These are phyloP conservation scores for Trichoderma semiorbis DNA, from an alignment of 2,329 filamentous ascomycete species.

Conservation along the genomic window DNA sequence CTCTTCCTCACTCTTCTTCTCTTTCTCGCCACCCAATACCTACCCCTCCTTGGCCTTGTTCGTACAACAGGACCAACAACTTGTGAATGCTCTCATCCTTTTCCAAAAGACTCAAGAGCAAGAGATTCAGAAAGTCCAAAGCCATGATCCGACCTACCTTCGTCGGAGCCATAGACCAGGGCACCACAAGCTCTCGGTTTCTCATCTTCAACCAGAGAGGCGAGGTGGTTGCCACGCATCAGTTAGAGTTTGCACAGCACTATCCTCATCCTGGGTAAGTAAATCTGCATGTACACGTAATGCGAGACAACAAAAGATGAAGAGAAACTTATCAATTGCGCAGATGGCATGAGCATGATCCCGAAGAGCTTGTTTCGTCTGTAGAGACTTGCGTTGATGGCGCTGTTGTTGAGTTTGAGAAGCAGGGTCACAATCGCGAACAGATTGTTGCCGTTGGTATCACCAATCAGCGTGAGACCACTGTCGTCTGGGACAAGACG, in stretches of 20 bases:
- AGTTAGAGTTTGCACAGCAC: conserved; percentile 71
- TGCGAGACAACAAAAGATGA: background rate
- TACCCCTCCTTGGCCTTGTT: background rate
- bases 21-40: background rate
- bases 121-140: background rate
- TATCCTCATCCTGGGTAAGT: conserved; percentile 72
- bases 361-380: conserved; percentile 67
- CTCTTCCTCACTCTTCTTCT: background rate
- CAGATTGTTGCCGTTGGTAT: conserved; percentile 75
- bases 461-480: conserved; percentile 82
- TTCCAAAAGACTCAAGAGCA: conserved; percentile 7
- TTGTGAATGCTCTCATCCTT: conserved; percentile 22
- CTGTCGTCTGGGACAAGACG: conserved; percentile 72
- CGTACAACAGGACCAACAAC: background rate
- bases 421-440: conserved; percentile 60
- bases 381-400: conserved; percentile 74
- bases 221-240: conserved; percentile 67
- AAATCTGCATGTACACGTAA: background rate
- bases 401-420: conserved; percentile 65
- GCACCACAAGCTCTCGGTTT: conserved; percentile 74
- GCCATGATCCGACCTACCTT: conserved; percentile 42
- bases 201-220: conserved; percentile 72
- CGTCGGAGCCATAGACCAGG: conserved; percentile 76
- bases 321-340: background rate
- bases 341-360: conserved; percentile 85